phyloP scores from a whole-genome alignment of 371 early-diverging fungal species.

The Phascolomyces articulosus region DNA sequence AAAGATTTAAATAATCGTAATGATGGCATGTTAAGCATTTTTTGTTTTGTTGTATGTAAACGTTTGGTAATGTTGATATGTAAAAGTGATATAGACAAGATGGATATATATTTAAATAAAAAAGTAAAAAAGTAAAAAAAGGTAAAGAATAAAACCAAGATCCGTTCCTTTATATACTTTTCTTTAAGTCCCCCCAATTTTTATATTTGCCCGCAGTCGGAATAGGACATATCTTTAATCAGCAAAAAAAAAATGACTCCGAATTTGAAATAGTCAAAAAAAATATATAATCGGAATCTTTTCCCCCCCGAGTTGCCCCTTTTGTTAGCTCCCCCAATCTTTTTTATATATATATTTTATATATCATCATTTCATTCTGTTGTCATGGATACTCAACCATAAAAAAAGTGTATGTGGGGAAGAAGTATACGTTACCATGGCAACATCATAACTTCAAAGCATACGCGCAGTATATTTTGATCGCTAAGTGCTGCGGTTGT shows the following conservation, averaged over 20 bases:
- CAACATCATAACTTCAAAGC: too few relatives aligned
- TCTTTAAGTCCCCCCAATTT: neutral
- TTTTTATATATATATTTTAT: too few relatives aligned
- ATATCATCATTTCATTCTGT: neutral
- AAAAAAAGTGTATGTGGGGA: too few relatives aligned
- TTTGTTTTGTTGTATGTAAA: neutral
- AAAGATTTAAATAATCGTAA: neutral
- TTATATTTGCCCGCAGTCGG: neutral
- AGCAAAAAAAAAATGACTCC: neutral
- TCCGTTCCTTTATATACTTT: slow-evolving; percentile 7
- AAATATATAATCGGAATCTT: too few relatives aligned
- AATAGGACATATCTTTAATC: too few relatives aligned
- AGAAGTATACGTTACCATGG: neutral
- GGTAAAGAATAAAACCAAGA: neutral
- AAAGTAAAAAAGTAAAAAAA: neutral
- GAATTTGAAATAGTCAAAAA: neutral
- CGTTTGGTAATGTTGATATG: neutral
- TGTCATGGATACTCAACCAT: neutral
- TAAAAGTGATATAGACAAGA: neutral
- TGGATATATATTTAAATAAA: too few relatives aligned
- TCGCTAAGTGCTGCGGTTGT: neutral
- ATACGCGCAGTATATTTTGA: neutral
- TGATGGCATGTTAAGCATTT: slow-evolving; percentile 6
- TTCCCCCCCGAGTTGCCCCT: neutral
- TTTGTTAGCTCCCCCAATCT: neutral